Conservation (phyloP, 306 rosid species). For the Medicago lupulina region DNA sequence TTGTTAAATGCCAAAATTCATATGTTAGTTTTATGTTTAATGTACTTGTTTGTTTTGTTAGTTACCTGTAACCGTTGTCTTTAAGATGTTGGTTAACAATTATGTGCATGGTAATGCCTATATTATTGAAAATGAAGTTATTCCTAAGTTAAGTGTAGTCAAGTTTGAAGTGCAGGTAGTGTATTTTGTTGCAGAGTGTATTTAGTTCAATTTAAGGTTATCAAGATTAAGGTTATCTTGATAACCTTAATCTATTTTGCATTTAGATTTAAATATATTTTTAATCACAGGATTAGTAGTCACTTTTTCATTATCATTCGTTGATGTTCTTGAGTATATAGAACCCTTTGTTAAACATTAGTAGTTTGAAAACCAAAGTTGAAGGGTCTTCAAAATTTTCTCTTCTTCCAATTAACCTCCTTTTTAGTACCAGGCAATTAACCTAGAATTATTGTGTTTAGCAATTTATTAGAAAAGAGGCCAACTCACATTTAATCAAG, state of each 20-base stretch:
- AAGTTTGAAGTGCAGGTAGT: constrained; percentile 94
- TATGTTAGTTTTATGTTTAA: too few relatives aligned
- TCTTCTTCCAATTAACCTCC: too few relatives aligned
- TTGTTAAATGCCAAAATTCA: too few relatives aligned
- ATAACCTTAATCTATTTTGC: constrained; percentile 26
- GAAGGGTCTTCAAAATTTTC: constrained; percentile 5
- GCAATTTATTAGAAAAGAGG: background rate
- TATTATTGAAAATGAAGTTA: constrained; percentile 62
- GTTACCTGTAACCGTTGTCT: too few relatives aligned
- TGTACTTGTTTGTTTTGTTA: too few relatives aligned
- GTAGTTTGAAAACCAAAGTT: constrained; percentile 6
- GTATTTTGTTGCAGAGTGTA: too few relatives aligned
- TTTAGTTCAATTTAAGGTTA: too few relatives aligned
- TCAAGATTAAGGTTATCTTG: too few relatives aligned
- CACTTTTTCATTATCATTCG: constrained; percentile 9
- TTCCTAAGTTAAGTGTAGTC: constrained; percentile 65
- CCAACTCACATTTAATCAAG: background rate
- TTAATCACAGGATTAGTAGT: background rate
- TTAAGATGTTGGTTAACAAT: constrained; percentile 49
- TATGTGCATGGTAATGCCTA: constrained; percentile 52
- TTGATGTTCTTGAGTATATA: constrained; percentile 2
- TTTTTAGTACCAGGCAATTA: background rate
- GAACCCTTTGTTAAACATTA: background rate
- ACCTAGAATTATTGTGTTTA: background rate
- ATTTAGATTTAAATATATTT: constrained; percentile 20